Evolutionary conservation across 441 rosid species (phyloP).

Genomic region (Aleurites moluccanus): DNA sequence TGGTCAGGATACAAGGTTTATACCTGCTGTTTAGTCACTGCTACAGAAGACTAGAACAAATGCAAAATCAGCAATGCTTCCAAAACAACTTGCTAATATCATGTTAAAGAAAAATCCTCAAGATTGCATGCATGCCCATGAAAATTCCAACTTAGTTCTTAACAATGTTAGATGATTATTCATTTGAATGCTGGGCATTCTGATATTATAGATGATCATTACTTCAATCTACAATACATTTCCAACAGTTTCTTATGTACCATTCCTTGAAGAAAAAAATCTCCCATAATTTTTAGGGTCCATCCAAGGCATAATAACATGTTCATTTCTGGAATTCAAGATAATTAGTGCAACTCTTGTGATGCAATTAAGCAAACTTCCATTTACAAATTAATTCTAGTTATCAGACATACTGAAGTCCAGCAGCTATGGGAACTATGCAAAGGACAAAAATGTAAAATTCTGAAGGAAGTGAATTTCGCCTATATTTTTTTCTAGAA

Average conservation of each 20-base stretch:
- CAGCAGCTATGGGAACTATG: not conserved
- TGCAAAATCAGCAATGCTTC: not conserved
- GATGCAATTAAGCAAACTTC: not conserved
- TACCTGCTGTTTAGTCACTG: not conserved
- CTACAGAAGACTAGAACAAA: not conserved
- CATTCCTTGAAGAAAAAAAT: not conserved
- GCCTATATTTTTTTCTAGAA: no score
- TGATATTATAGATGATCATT: not conserved
- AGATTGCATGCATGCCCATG: not conserved
- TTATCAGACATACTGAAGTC: not conserved
- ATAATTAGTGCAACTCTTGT: not conserved
- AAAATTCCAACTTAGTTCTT: not conserved
- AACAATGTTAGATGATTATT: not conserved
- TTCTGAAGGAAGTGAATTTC: not conserved
- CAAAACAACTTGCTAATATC: not conserved
- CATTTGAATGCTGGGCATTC: not conserved
- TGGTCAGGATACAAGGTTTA: not conserved
- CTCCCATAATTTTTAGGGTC: not conserved
- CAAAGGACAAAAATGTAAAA: not conserved
- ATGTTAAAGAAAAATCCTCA: not conserved
- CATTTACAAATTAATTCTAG: not conserved
- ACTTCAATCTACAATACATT: not conserved
- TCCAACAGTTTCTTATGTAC: not conserved
- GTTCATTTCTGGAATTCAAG: not conserved
- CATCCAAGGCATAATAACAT: conserved; percentile 2